Conservation (phyloP, 495 filamentous ascomycete species). For the Neurospora sp. region DNA sequence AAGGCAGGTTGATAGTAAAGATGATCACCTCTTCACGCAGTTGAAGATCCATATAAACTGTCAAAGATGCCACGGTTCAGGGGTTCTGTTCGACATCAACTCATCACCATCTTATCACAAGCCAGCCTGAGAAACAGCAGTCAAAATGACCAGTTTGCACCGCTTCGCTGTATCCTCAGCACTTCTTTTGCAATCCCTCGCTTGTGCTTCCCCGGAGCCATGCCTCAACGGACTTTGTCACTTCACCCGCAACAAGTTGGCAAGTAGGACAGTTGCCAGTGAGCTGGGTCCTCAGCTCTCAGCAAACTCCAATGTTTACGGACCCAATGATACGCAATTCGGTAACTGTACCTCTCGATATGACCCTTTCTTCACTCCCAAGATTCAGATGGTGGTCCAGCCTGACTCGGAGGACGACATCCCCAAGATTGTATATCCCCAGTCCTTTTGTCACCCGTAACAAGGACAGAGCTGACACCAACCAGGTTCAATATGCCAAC, state of each 20-base stretch:
- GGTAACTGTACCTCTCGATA: conserved; percentile 32
- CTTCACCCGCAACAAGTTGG: background rate
- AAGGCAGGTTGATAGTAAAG: background rate
- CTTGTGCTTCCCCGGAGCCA: background rate
- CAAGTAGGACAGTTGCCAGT: background rate
- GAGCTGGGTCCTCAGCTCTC: background rate
- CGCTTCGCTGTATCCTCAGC: background rate
- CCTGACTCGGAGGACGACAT: conserved; percentile 43
- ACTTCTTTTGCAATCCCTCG: background rate
- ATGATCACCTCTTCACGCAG: background rate
- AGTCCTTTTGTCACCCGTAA: background rate
- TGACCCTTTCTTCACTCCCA: conserved; percentile 29
- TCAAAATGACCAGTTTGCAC: background rate
- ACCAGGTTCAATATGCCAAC: conserved; percentile 38
- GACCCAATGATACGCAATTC: conserved; percentile 28
- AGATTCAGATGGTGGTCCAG: conserved; percentile 36
- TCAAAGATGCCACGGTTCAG: background rate
- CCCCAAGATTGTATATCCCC: conserved; percentile 30
- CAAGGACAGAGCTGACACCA: background rate
- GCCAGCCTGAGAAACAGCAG: background rate
- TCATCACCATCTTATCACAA: background rate
- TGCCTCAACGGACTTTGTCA: background rate
- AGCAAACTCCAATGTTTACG: background rate
- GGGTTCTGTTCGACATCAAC: background rate
- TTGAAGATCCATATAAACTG: background rate